Evolutionary conservation across 2,329 filamentous ascomycete genomes (phyloP), one percentile per base, ranked within the genome.

Genomic region (Fulvia fulva): DNA sequence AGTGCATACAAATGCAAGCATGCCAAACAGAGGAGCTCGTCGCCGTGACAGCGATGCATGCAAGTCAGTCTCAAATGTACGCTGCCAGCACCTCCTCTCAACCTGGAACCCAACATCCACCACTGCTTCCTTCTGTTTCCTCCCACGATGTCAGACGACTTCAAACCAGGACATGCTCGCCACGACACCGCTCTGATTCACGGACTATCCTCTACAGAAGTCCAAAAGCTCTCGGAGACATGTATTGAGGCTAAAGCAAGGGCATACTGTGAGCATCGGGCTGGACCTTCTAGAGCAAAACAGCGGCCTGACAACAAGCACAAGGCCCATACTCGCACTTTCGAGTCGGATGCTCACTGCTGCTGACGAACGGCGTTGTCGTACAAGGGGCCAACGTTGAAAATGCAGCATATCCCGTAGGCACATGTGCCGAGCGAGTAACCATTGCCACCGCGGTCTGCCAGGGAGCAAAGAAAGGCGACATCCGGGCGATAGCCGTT

Each of bases 351-450:
- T 87, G 89, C 51, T 87, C 89, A 32, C 76, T 97, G 60, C 85
- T 97, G 61, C 81, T 84, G 30, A 66, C 64, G 21, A 66, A 65
- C 44, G 72, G 71, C 25, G 58, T 81, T 65, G 80, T 91, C 57
- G 78, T 82, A 3, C 62, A 66, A 47, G 94, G 94, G 55, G 91
- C 90, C 62, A 96, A 96, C 72, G 86, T 97, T 61, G 94, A 99
- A 77, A 97, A 97, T 72, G 92, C 91, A 1, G 80, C 88, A 26
- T 97, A 96, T 72, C 93, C 94, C 0, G 92, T 97, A 5, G 91
- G 91, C n/a, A 95, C 90, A 2, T 97, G 94, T 74, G 94, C 94
- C 14, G 94, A 99, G 81, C 82, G 93, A 58, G 90, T 93, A n/a
- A 91, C 90, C 1, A 81, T 97, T 65, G 89, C 85, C 7, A 91